A percentile compares a stretch with the other conserved stretches of the same genome.
Conservation (phyloP, 2,329 filamentous ascomycete species). For the Tricladium varicosporioides region DNA sequence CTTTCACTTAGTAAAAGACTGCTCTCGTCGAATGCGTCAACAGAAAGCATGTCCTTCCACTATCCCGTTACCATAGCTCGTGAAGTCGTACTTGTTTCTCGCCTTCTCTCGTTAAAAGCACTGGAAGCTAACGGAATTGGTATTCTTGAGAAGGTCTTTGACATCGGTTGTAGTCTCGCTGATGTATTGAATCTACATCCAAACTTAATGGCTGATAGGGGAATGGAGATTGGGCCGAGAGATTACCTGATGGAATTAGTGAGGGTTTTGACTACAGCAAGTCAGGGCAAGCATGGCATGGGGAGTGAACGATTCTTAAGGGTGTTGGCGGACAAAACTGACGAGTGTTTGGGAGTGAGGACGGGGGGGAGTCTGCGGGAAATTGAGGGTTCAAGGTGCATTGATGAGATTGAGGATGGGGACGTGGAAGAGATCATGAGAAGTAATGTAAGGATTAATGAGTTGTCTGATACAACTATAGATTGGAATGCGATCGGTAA, state of each 20-base stretch:
- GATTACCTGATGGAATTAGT: constrained; percentile 11
- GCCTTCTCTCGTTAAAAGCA: constrained; percentile 23
- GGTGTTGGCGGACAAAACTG: not conserved
- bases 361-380: not conserved
- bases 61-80: constrained; percentile 56
- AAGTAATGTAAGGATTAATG: too few species aligned
- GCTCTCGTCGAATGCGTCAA: constrained; percentile 1
- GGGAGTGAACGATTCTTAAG: constrained; percentile 1
- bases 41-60: constrained; percentile 42
- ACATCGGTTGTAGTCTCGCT: constrained; percentile 33
- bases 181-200: constrained; percentile 25
- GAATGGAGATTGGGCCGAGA: constrained; percentile 5
- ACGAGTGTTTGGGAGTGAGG: not conserved
- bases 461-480: too few species aligned
- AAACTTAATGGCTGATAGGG: not conserved
- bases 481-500: too few species aligned
- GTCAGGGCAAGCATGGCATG: not conserved
- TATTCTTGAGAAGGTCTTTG: constrained; percentile 34
- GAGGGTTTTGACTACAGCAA: not conserved
- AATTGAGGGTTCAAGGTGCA: not conserved
- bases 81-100: constrained; percentile 22
- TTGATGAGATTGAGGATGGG: not conserved
- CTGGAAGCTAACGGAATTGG: constrained; percentile 35
- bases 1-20: constrained; percentile 1
- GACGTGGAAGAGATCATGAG: too few species aligned